Conservation (phyloP, 2,329 filamentous ascomycete species). For the Alternaria panax region DNA sequence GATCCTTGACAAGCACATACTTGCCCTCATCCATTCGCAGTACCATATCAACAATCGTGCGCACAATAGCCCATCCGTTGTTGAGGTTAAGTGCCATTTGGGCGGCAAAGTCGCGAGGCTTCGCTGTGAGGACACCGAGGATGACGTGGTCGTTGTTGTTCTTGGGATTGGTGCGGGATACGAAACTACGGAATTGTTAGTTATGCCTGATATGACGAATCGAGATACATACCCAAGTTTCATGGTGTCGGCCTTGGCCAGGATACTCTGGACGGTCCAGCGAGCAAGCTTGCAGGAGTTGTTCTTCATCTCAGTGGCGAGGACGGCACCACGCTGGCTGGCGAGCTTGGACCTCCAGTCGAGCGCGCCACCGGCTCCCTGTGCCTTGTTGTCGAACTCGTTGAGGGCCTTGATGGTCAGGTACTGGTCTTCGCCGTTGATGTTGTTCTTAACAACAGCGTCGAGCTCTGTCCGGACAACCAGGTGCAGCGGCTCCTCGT, state of each 20-base stretch:
- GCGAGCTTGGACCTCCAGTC: conserved; percentile 97
- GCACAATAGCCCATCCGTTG: conserved; percentile 99
- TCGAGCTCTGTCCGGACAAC: conserved; percentile 95
- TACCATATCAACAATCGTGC: conserved; percentile 96
- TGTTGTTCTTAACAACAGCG: conserved; percentile 93
- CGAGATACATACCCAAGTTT: conserved; percentile 82
- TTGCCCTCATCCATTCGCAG: conserved; percentile 79
- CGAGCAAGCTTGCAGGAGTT: conserved; percentile 98
- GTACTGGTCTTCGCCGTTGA: conserved; percentile 89
- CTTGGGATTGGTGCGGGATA: conserved; percentile 92
- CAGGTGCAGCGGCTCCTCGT: conserved; percentile 91
- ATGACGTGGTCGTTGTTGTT: conserved; percentile 93
- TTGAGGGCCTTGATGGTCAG: conserved; percentile 95
- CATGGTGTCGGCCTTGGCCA: conserved; percentile 97
- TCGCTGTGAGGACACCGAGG: conserved; percentile 95
- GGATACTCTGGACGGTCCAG: conserved; percentile 96
- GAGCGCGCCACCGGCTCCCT: conserved; percentile 90
- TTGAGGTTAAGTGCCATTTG: conserved; percentile 98
- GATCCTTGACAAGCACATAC: conserved; percentile 84
- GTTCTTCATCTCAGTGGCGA: conserved; percentile 99
- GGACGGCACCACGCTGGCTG: conserved; percentile 92
- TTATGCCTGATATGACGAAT: not conserved
- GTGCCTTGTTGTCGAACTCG: conserved; percentile 98
- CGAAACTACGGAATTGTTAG: conserved; percentile 70
- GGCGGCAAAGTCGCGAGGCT: conserved; percentile 92